phyloP scores from a whole-genome alignment of 2,329 filamentous ascomycete genomes.

The Penicillium sp. region DNA sequence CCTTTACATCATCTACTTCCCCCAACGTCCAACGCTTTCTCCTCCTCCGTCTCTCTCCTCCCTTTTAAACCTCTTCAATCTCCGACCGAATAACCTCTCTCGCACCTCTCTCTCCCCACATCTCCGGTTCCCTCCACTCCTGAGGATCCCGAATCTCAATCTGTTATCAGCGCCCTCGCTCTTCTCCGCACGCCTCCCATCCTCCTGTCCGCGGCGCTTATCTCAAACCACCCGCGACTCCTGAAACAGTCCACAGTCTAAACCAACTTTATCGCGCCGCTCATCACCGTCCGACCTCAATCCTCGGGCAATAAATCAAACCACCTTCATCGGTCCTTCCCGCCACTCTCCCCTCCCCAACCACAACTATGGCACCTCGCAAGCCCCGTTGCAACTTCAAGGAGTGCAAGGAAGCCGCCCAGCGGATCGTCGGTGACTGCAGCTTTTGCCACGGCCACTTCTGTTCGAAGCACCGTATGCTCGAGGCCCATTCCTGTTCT shows the following conservation, averaged over 20 bases:
- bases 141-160: conserved; percentile 1
- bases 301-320: background rate
- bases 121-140: background rate
- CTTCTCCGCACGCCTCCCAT: conserved; percentile 17
- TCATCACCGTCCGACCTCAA: conserved; percentile 4
- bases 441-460: conserved; percentile 92
- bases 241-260: conserved; percentile 13
- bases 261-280: conserved; percentile 3
- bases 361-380: conserved; percentile 54
- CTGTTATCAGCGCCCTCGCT: conserved; percentile 10
- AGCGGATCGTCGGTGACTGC: conserved; percentile 95
- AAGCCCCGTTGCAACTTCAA: conserved; percentile 82
- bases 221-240: conserved; percentile 21
- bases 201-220: conserved; percentile 28
- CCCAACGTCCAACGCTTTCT: conserved; percentile 12
- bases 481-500: conserved; percentile 93
- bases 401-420: conserved; percentile 84
- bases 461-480: conserved; percentile 90
- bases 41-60: conserved; percentile 15
- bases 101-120: background rate
- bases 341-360: conserved; percentile 16
- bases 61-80: background rate
- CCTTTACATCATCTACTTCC: conserved; percentile 17
- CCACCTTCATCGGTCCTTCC: background rate
- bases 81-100: background rate